Conservation (phyloP, 306 rosid species). For the Adenanthera pavonina region DNA sequence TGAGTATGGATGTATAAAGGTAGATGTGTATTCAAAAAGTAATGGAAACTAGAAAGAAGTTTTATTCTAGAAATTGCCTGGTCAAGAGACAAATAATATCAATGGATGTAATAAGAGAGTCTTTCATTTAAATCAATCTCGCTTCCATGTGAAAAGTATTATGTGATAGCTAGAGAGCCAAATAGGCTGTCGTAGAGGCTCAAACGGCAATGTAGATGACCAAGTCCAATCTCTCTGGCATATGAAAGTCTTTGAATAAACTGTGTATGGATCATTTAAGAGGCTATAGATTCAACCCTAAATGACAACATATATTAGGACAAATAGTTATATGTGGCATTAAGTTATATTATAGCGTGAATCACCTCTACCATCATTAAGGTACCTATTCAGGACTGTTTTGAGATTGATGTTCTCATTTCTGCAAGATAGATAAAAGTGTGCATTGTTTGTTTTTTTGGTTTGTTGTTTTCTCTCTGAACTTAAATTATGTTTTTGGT, state of each 20-base stretch:
- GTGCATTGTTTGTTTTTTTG: neutral
- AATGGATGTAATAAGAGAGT: neutral
- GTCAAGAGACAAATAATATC: neutral
- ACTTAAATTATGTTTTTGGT: neutral
- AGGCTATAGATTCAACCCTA: neutral
- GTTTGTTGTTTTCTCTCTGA: neutral
- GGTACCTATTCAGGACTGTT: neutral
- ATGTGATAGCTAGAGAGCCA: neutral
- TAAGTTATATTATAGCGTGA: neutral
- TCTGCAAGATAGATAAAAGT: neutral
- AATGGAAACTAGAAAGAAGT: neutral
- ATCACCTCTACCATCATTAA: neutral
- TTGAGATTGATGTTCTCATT: neutral
- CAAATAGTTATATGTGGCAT: neutral
- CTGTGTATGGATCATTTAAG: neutral
- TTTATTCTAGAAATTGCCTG: neutral
- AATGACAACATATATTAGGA: neutral
- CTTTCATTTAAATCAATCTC: neutral
- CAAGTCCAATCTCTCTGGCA: neutral
- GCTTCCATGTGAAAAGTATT: neutral
- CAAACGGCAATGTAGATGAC: neutral
- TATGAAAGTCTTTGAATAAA: neutral
- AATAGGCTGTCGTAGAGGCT: neutral
- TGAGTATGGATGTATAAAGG: neutral
- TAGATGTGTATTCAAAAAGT: neutral